Percentiles rank a stretch among this genome's conserved stretches.
phyloP scores from a whole-genome alignment of 2,329 filamentous ascomycete species.

The Pseudophaeomoniella oleicola region DNA sequence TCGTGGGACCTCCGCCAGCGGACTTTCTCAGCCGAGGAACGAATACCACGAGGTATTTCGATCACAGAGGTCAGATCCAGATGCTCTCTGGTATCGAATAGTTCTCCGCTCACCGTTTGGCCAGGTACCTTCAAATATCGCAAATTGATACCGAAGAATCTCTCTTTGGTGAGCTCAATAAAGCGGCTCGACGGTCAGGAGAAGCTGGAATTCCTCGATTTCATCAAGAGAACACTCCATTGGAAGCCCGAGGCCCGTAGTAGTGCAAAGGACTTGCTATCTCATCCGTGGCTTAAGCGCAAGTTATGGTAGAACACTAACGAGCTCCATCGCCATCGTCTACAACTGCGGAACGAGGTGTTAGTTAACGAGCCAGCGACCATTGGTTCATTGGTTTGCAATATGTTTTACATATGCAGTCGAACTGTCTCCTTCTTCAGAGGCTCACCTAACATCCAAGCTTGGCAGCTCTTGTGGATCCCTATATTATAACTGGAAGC shows the following conservation, averaged over 20 bases:
- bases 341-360: no score
- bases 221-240: conserved; percentile 17
- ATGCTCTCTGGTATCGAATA: not conserved
- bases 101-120: not conserved
- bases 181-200: conserved; percentile 14
- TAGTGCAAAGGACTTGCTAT: conserved; percentile 15
- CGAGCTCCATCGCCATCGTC: no score
- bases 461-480: no score
- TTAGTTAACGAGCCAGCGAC: no score
- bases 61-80: not conserved
- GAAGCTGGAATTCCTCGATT: conserved; percentile 17
- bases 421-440: no score
- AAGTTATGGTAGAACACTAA: no score
- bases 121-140: not conserved
- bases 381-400: no score
- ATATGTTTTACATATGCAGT: no score
- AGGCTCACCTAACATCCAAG: no score
- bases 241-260: conserved; percentile 17
- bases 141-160: not conserved
- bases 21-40: not conserved
- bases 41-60: not conserved
- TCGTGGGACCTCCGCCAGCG: not conserved
- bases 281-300: conserved; percentile 11
- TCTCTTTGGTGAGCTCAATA: conserved; percentile 5
- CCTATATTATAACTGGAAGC: no score